Evolutionary conservation across 2,329 filamentous ascomycete genomes (phyloP).

Genomic region (Xylariaceae sp.): DNA sequence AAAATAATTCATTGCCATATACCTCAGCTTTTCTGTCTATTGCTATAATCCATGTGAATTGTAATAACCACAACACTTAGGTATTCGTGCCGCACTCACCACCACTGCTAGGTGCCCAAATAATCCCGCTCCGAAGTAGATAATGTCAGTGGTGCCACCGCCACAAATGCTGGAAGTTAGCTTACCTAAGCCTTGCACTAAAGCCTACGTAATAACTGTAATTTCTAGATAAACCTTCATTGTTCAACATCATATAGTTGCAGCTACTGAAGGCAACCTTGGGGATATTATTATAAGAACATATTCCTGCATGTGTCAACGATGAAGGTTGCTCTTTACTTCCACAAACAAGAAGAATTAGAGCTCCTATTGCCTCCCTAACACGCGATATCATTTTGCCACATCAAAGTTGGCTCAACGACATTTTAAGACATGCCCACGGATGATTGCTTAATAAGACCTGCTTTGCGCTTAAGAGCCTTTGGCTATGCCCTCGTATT

Average conservation of each 20-base stretch:
- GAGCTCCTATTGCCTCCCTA: slow-evolving; percentile 28
- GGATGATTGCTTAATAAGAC: slow-evolving; percentile 10
- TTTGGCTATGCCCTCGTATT: slow-evolving; percentile 61
- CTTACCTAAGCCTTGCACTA: neutral
- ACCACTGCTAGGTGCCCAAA: too few species aligned
- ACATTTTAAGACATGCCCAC: slow-evolving; percentile 12
- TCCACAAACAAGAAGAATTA: slow-evolving; percentile 10
- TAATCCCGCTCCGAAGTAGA: too few species aligned
- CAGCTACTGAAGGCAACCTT: neutral
- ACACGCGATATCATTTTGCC: slow-evolving; percentile 11
- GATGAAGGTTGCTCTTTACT: slow-evolving; percentile 18
- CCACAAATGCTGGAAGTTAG: too few species aligned
- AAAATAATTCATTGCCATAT: slow-evolving; percentile 8
- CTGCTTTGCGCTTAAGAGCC: slow-evolving; percentile 3
- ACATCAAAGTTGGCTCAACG: slow-evolving; percentile 8
- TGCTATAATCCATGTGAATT: neutral
- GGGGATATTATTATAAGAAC: neutral
- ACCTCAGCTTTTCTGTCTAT: neutral
- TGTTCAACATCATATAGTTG: neutral
- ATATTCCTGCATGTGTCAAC: slow-evolving; percentile 3
- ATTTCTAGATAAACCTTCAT: neutral
- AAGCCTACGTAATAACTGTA: neutral
- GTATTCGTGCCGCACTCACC: too few species aligned
- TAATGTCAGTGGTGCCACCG: too few species aligned
- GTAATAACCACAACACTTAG: too few species aligned